Evolutionary conservation across 2,329 filamentous ascomycete genomes (phyloP).

Genomic region (Calonectria hongkongensis): DNA sequence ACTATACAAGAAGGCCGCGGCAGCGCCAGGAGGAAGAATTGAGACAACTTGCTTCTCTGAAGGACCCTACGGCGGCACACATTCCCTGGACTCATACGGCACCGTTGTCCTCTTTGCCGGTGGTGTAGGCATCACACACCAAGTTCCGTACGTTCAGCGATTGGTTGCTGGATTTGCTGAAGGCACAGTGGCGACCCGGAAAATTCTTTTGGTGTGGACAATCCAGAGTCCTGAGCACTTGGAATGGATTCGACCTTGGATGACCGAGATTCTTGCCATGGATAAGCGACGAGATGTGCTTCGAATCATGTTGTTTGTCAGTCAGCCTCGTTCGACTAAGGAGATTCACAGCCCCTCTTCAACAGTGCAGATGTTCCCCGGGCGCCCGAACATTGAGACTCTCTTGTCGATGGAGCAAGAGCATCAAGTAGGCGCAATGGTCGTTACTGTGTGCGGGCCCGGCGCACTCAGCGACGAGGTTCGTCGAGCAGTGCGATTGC

Average conservation of each 20-base stretch:
- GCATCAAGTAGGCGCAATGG: constrained; percentile 83
- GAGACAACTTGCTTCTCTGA: constrained; percentile 81
- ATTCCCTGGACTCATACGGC: constrained; percentile 84
- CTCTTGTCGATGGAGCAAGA: constrained; percentile 84
- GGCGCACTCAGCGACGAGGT: constrained; percentile 86
- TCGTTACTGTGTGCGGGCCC: constrained; percentile 84
- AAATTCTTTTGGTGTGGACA: constrained; percentile 85
- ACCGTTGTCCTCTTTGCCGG: constrained; percentile 87
- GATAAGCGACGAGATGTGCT: constrained; percentile 83
- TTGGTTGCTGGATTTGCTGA: constrained; percentile 81
- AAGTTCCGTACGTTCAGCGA: constrained; percentile 84
- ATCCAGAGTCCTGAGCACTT: constrained; percentile 87
- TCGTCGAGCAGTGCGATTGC: constrained; percentile 77
- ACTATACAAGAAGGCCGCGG: constrained; percentile 80
- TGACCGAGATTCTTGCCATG: constrained; percentile 87
- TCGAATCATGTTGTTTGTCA: constrained; percentile 87
- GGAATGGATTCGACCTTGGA: constrained; percentile 89
- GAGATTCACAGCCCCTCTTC: constrained; percentile 86
- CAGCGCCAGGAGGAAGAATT: constrained; percentile 76
- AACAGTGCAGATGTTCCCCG: constrained; percentile 90
- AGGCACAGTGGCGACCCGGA: constrained; percentile 82
- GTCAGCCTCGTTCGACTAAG: constrained; percentile 83
- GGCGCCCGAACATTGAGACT: constrained; percentile 83
- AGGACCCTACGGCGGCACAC: constrained; percentile 85
- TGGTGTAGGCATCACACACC: constrained; percentile 88